phyloP scores from a whole-genome alignment of 2,329 filamentous ascomycete species.

The Aphanocladium album region DNA sequence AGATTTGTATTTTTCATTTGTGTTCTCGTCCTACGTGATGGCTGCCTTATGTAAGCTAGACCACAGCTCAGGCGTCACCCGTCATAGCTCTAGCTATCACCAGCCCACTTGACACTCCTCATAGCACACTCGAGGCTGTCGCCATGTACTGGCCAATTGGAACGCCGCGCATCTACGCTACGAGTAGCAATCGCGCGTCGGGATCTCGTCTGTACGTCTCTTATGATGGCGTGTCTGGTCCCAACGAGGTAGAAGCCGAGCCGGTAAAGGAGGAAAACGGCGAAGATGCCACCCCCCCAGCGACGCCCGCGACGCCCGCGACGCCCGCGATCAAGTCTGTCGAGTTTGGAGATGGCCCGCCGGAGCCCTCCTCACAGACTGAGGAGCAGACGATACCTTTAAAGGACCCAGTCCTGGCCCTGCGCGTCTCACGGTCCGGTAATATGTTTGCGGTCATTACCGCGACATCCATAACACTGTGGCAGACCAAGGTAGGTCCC shows the following conservation, averaged over 20 bases:
- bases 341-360: conserved; percentile 37
- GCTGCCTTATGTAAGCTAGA: conserved; percentile 9
- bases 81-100: neutral
- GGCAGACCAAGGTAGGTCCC: conserved; percentile 80
- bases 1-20: neutral
- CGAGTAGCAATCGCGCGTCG: conserved; percentile 59
- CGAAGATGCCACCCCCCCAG: conserved; percentile 22
- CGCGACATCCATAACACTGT: conserved; percentile 78
- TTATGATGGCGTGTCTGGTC: conserved; percentile 53
- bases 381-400: conserved; percentile 34
- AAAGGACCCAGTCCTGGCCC: conserved; percentile 64
- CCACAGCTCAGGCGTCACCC: neutral
- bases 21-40: neutral
- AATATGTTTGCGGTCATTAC: conserved; percentile 86
- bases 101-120: neutral
- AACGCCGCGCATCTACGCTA: conserved; percentile 77
- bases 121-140: conserved; percentile 15
- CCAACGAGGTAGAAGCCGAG: conserved; percentile 22
- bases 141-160: conserved; percentile 90
- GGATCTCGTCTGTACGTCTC: conserved; percentile 47
- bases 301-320: conserved; percentile 48
- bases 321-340: conserved; percentile 56
- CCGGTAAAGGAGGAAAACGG: conserved; percentile 22
- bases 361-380: conserved; percentile 27
- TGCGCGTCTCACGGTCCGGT: conserved; percentile 73